These are phyloP conservation scores for Cercospora nicotianae DNA, from an alignment of 2,329 filamentous ascomycete species.

Conservation along the genomic window DNA sequence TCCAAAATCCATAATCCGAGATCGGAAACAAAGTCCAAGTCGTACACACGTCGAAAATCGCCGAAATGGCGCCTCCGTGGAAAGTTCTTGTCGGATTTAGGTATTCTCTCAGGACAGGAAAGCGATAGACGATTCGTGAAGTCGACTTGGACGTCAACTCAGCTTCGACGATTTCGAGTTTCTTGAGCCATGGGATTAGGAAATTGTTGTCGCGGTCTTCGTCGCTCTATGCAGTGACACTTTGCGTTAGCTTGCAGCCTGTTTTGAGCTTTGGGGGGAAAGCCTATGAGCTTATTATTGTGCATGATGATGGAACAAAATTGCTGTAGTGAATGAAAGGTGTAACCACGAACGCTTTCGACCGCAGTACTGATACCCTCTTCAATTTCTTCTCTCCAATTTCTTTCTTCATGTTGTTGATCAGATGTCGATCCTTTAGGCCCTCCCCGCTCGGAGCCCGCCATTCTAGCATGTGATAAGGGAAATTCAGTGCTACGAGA, in stretches of 20 bases:
- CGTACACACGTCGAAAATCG: slow-evolving; percentile 30
- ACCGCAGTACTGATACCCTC: neutral
- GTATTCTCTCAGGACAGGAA: slow-evolving; percentile 29
- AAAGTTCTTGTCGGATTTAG: slow-evolving; percentile 29
- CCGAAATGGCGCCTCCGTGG: slow-evolving; percentile 29
- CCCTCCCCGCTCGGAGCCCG: neutral
- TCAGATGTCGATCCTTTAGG: neutral
- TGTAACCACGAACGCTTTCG: slow-evolving; percentile 8
- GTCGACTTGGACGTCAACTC: slow-evolving; percentile 20
- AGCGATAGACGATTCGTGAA: slow-evolving; percentile 25
- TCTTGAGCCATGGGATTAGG: slow-evolving; percentile 24
- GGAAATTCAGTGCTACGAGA: neutral
- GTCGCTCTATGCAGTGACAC: slow-evolving; percentile 5
- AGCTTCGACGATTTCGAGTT: slow-evolving; percentile 25
- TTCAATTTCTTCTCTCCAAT: slow-evolving; percentile 3
- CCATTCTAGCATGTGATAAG: neutral
- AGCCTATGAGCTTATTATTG: neutral
- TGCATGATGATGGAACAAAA: neutral
- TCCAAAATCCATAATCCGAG: slow-evolving; percentile 30
- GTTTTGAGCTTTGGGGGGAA: neutral
- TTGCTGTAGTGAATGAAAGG: neutral
- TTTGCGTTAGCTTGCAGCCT: slow-evolving; percentile 2
- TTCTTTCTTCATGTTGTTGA: neutral
- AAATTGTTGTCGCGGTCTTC: slow-evolving; percentile 23
- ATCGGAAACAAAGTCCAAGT: slow-evolving; percentile 26